Base-by-base conservation (phyloP, 345 rosid species). In the Abelmoschus esculentus region DNA sequence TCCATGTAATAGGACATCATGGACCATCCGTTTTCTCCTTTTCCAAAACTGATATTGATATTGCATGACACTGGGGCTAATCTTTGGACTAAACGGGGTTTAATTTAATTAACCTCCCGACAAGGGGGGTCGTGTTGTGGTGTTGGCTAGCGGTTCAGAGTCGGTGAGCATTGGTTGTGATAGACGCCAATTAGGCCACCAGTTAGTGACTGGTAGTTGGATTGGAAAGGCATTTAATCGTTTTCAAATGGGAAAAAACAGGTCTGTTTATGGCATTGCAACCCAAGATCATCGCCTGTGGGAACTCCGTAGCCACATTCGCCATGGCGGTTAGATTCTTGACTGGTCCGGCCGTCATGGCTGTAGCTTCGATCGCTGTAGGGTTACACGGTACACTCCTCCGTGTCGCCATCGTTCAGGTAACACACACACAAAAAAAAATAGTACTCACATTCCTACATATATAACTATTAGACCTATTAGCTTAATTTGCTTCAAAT, bases 211-310 rank as follows among this genome's bases (percentile, higher is more conserved):
- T 34, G 47, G 70, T 78, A 28, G 70, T 54, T 74, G 70, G 61
- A 26, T 53, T n/a, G 34, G 34, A 61, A 53, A 58, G 32, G 6
- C 40, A 36, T 36, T 36, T 36, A 36, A 36, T 7, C 40, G 34
- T 32, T 32, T 32, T 32, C 36, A 32, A 32, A 32, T 32, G 36
- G 36, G 6, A 4, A 4, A 32, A 19, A 54, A 49, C 15, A 93
- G 98, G 98, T 71, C 80, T 93, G 82, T 93, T 93, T 78, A 93
- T 93, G 98, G 98, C 98, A 38, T 81, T 93, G 69, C 98, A 93
- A 77, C 98, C 98, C n/a, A 91, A 86, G 84, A 87, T 93, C 36
- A 93, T 93, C 58, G 98, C 97, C 28, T 93, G 98, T 73, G 98
- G 98, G 60, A 93, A 93, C 80, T 81, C 92, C 0, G 81, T 87